A percentile compares a stretch with the other conserved stretches of the same genome.
Evolutionary conservation across 768 basidiomycete species (phyloP).

Genomic region (Tephrocybe sp.): DNA sequence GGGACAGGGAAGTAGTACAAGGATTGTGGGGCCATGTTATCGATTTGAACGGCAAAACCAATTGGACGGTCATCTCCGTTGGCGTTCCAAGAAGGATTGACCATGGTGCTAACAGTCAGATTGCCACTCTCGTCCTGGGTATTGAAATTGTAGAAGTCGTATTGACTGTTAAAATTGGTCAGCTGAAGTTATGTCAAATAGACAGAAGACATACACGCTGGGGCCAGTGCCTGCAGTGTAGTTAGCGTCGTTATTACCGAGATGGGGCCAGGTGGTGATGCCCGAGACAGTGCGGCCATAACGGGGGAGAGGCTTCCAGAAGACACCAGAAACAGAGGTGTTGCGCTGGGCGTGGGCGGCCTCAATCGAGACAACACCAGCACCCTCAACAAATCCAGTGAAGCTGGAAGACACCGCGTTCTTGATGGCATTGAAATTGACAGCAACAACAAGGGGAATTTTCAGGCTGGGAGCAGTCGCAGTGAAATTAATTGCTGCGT

Average conservation of each 20-base stretch:
- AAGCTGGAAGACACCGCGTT: conserved; percentile 38
- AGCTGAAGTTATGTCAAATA: not conserved
- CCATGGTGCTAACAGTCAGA: conserved; percentile 42
- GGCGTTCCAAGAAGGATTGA: conserved; percentile 54
- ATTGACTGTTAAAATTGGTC: conserved; percentile 38
- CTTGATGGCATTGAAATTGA: conserved; percentile 34
- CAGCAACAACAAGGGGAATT: conserved; percentile 24
- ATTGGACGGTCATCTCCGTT: conserved; percentile 48
- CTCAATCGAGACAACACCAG: conserved; percentile 63
- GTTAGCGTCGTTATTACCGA: conserved; percentile 46
- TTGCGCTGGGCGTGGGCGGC: conserved; percentile 56
- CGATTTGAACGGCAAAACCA: conserved; percentile 49
- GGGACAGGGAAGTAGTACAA: conserved; percentile 46
- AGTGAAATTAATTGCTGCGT: conserved; percentile 42
- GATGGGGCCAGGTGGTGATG: conserved; percentile 56
- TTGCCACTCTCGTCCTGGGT: conserved; percentile 38
- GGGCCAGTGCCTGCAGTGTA: conserved; percentile 64
- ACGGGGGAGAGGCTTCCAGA: conserved; percentile 58
- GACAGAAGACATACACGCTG: conserved; percentile 38
- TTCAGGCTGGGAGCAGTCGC: conserved; percentile 41
- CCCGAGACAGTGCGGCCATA: conserved; percentile 62
- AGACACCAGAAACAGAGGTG: conserved; percentile 44
- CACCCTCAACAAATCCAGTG: conserved; percentile 62
- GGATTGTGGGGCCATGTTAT: conserved; percentile 36
- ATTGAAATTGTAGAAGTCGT: conserved; percentile 65